Percentiles rank a stretch among this genome's conserved stretches.
Evolutionary conservation across 495 filamentous ascomycete species (phyloP).

Genomic region (Tuber umbilicatum): DNA sequence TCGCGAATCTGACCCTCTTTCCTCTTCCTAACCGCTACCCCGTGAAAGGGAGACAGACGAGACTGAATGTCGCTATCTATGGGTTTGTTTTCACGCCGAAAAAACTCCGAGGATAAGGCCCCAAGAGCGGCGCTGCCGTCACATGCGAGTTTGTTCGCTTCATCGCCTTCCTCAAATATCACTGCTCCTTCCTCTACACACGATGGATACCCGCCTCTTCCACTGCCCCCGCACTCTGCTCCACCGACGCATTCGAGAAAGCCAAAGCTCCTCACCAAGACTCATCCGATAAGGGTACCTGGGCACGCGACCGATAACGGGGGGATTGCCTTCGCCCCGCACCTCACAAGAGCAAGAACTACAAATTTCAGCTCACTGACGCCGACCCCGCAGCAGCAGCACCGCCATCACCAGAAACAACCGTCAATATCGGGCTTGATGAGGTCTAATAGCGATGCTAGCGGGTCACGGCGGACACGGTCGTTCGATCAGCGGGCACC

Average conservation of each 20-base stretch:
- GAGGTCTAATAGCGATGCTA: background rate
- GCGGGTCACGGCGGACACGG: constrained; percentile 14
- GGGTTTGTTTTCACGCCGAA: constrained; percentile 37
- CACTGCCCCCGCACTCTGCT: constrained; percentile 23
- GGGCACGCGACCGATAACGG: constrained; percentile 14
- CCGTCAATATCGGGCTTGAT: background rate
- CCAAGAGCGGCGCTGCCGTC: constrained; percentile 12
- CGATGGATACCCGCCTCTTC: background rate
- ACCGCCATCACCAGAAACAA: background rate
- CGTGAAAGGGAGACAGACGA: background rate
- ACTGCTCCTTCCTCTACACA: background rate
- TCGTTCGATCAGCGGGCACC: constrained; percentile 26
- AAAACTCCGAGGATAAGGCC: constrained; percentile 32
- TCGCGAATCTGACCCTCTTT: background rate
- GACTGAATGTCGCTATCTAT: constrained; percentile 29
- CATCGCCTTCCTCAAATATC: constrained; percentile 2
- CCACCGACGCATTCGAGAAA: constrained; percentile 13
- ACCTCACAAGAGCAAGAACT: constrained; percentile 25
- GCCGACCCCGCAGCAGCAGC: background rate
- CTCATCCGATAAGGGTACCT: constrained; percentile 19
- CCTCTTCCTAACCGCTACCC: background rate
- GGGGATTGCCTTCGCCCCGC: constrained; percentile 24
- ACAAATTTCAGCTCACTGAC: constrained; percentile 13
- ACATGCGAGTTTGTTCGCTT: constrained; percentile 8
- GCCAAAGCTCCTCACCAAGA: constrained; percentile 18